Evolutionary conservation across 331 rosid genomes (phyloP).

Genomic region (Phaseolus coccineus): DNA sequence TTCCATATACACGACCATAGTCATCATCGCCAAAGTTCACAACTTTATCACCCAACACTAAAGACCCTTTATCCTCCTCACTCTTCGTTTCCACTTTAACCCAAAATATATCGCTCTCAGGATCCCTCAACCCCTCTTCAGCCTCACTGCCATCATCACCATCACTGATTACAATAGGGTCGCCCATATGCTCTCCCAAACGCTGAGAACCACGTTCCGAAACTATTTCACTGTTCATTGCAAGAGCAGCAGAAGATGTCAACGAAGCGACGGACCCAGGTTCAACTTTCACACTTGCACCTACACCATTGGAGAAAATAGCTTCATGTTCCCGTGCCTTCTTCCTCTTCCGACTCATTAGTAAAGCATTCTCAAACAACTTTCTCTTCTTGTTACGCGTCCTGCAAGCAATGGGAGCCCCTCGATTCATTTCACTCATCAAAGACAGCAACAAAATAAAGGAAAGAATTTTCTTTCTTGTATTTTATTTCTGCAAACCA

Average conservation of each 20-base stretch:
- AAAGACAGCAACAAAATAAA: neutral
- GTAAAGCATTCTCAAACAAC: neutral
- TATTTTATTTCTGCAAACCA: no score
- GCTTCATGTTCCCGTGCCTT: neutral
- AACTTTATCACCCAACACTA: neutral
- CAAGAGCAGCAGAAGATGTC: neutral
- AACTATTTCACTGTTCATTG: neutral
- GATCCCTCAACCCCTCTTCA: neutral
- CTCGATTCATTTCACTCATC: neutral
- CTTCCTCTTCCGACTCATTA: neutral
- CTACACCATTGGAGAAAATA: neutral
- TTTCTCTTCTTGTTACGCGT: neutral
- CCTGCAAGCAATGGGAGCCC: constrained; percentile 14
- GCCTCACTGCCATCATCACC: neutral
- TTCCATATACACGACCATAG: neutral
- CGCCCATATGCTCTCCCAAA: neutral
- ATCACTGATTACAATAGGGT: constrained; percentile 11
- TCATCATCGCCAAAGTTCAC: neutral
- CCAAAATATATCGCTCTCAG: neutral
- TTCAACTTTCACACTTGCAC: neutral
- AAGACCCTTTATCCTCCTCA: neutral
- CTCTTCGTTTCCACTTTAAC: neutral
- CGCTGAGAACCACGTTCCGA: neutral
- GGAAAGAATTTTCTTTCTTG: no score
- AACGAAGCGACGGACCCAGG: neutral